These are phyloP conservation scores for Hyphopichia buzzinii DNA, from an alignment of 1,139 yeast species.

Conservation along the genomic window DNA sequence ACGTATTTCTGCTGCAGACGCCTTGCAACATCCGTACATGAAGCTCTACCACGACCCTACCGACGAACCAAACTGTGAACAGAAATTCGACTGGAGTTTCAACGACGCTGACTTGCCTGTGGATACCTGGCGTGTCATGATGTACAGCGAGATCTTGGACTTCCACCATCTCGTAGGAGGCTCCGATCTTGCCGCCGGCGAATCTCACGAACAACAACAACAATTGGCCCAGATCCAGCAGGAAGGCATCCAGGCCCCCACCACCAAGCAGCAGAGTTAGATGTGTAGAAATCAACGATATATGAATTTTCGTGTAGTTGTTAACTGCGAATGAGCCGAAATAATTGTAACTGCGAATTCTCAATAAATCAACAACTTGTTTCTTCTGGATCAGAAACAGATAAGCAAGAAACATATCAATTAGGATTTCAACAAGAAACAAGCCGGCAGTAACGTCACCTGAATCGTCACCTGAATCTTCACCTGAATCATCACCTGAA, in stretches of 20 bases:
- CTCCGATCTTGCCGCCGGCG: constrained; percentile 8
- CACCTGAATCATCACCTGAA: too few species aligned
- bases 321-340: too few species aligned
- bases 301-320: neutral
- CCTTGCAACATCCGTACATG: constrained; percentile 85
- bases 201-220: constrained; percentile 13
- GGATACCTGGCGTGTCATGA: constrained; percentile 98
- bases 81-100: constrained; percentile 96
- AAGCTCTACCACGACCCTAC: constrained; percentile 98
- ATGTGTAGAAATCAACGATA: too few species aligned
- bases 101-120: constrained; percentile 97
- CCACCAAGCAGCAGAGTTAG: constrained; percentile 4
- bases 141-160: constrained; percentile 95
- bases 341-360: too few species aligned
- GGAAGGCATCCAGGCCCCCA: constrained; percentile 29
- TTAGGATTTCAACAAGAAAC: too few species aligned
- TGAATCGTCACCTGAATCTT: too few species aligned
- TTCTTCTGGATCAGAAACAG: too few species aligned
- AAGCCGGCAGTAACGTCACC: too few species aligned
- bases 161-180: constrained; percentile 76
- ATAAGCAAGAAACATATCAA: too few species aligned
- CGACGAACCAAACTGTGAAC: constrained; percentile 94
- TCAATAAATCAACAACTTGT: too few species aligned
- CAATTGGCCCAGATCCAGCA: constrained; percentile 31
- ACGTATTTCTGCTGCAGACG: constrained; percentile 90